A percentile compares a stretch with the other conserved stretches of the same genome.
Evolutionary conservation across 371 early-diverging fungal species (phyloP).

Genomic region (Rhizopus stolonifer): DNA sequence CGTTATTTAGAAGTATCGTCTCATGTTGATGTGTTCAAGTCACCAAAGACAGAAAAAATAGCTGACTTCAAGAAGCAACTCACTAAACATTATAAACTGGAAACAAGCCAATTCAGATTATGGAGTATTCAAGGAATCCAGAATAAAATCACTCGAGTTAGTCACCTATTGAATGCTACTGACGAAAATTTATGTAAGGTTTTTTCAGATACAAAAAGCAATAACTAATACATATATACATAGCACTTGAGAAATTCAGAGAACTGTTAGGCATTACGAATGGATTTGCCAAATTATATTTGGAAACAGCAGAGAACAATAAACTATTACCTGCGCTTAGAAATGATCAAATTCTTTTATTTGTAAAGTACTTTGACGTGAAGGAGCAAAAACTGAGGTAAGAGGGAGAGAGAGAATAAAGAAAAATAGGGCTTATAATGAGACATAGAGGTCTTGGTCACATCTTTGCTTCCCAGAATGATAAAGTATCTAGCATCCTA

Average conservation of each 20-base stretch:
- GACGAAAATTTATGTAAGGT: constrained; percentile 48
- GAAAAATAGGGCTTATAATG: not conserved
- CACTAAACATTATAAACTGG: constrained; percentile 49
- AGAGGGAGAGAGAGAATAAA: not conserved
- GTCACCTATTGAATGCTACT: constrained; percentile 53
- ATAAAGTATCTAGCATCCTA: constrained; percentile 66
- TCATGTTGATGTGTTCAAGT: constrained; percentile 45
- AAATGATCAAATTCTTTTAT: constrained; percentile 58
- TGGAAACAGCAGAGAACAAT: constrained; percentile 32
- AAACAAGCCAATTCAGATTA: constrained; percentile 66
- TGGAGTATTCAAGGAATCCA: constrained; percentile 83
- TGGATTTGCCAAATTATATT: constrained; percentile 38
- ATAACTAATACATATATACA: not conserved
- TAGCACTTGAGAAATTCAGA: constrained; percentile 35
- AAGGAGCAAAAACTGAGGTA: constrained; percentile 60
- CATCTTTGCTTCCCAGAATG: constrained; percentile 57
- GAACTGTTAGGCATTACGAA: constrained; percentile 22
- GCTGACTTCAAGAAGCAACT: constrained; percentile 52
- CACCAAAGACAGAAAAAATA: constrained; percentile 60
- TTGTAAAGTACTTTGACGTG: constrained; percentile 86
- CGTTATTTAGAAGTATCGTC: constrained; percentile 31
- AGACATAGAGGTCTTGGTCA: constrained; percentile 59
- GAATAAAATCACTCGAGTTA: constrained; percentile 86
- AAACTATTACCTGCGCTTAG: constrained; percentile 31
- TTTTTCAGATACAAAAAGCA: not conserved